A percentile compares a stretch with the other conserved stretches of the same genome.
These are phyloP conservation scores for Leccinum fibrillosum DNA, from an alignment of 768 basidiomycete genomes.

Conservation along the genomic window DNA sequence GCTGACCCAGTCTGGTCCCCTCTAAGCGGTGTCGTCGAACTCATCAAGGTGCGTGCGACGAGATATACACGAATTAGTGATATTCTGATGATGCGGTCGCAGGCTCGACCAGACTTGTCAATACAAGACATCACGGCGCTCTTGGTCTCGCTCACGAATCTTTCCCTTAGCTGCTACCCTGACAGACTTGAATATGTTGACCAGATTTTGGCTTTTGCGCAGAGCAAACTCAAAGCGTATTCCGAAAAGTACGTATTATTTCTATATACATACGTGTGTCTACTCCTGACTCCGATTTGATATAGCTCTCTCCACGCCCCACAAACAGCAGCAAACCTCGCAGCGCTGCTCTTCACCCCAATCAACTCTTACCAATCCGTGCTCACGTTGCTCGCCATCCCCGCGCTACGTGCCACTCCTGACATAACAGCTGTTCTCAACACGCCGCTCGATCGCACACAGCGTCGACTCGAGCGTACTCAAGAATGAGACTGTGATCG, in stretches of 20 bases:
- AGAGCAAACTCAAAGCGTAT: no score
- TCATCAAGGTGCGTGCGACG: constrained; percentile 75
- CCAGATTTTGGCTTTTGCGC: no score
- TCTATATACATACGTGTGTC: constrained; percentile 36
- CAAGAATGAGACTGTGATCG: constrained; percentile 95
- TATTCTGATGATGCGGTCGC: constrained; percentile 5
- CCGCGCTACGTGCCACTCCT: constrained; percentile 84
- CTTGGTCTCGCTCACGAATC: constrained; percentile 88
- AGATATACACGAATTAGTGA: background rate
- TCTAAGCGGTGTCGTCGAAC: constrained; percentile 88
- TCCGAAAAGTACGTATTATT: no score
- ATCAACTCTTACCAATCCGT: constrained; percentile 97
- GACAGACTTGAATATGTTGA: constrained; percentile 97
- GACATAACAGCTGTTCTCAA: constrained; percentile 79
- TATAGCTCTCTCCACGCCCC: constrained; percentile 78
- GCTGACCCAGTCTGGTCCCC: constrained; percentile 4
- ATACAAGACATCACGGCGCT: constrained; percentile 97
- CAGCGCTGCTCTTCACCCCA: constrained; percentile 86
- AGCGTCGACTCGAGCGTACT: constrained; percentile 91
- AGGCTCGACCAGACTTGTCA: constrained; percentile 96
- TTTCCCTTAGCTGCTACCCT: constrained; percentile 92
- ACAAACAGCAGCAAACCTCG: constrained; percentile 86
- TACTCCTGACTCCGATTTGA: background rate
- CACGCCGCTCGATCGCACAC: constrained; percentile 89
- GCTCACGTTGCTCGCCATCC: constrained; percentile 94